Conservation (phyloP, 2,329 filamentous ascomycete genomes). For the Fusarium brachygibbosum region DNA sequence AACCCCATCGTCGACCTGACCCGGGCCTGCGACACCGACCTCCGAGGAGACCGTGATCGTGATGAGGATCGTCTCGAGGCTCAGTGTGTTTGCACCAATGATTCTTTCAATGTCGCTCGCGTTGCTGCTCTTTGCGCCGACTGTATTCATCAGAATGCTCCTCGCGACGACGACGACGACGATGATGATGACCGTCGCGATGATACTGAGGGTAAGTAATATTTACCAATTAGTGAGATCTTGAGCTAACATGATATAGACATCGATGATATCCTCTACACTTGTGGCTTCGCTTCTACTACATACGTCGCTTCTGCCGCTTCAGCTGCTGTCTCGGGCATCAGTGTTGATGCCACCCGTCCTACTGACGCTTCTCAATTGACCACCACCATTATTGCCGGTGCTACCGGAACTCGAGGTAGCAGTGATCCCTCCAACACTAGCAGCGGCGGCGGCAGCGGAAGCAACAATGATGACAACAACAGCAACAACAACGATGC, state of each 20-base stretch:
- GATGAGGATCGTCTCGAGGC: slow-evolving; percentile 55
- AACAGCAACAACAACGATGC: slow-evolving; percentile 5
- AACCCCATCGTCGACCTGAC: slow-evolving; percentile 54
- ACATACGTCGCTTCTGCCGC: slow-evolving; percentile 49
- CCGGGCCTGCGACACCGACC: slow-evolving; percentile 54
- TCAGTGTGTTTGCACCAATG: slow-evolving; percentile 59
- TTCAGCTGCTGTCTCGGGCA: slow-evolving; percentile 46
- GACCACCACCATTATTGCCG: slow-evolving; percentile 52
- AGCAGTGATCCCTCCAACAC: slow-evolving; percentile 25
- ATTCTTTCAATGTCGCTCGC: slow-evolving; percentile 56
- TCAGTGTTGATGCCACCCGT: slow-evolving; percentile 52
- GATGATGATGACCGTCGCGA: slow-evolving; percentile 40
- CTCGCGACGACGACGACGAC: slow-evolving; percentile 36
- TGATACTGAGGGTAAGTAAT: slow-evolving; percentile 44
- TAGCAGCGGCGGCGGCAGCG: neutral
- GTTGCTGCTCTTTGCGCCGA: slow-evolving; percentile 56
- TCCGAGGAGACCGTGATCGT: slow-evolving; percentile 49
- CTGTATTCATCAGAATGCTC: slow-evolving; percentile 55
- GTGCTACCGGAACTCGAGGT: slow-evolving; percentile 28
- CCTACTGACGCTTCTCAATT: slow-evolving; percentile 53
- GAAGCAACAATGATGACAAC: slow-evolving; percentile 11
- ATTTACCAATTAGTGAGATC: rapidly evolving
- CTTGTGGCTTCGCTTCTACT: slow-evolving; percentile 54
- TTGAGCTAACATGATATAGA: slow-evolving; percentile 42
- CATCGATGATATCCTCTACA: slow-evolving; percentile 53